These are phyloP conservation scores for Toxicodendron radicans DNA, from an alignment of 345 rosid genomes.

Conservation along the genomic window DNA sequence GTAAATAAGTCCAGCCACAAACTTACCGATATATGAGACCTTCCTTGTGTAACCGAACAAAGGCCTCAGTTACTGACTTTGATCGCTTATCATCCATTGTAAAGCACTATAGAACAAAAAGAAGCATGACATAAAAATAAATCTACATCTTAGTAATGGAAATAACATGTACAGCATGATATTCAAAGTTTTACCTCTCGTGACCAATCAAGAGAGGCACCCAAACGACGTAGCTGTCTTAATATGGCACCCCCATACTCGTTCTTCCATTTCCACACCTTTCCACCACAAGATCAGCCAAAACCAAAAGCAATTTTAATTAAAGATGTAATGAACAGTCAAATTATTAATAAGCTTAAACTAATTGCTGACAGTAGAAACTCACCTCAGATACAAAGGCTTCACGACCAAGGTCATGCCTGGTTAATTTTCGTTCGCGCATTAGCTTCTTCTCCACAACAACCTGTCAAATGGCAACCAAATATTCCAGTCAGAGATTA, in stretches of 20 bases:
- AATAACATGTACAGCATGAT: neutral
- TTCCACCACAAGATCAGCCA: conserved; percentile 23
- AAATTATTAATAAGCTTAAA: conserved; percentile 21
- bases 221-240: conserved; percentile 68
- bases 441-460: conserved; percentile 89
- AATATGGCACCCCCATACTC: conserved; percentile 77
- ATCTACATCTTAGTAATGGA: neutral
- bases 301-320: conserved; percentile 5
- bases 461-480: conserved; percentile 49
- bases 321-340: neutral
- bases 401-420: conserved; percentile 96
- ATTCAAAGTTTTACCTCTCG: conserved; percentile 65
- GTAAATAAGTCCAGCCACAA: neutral
- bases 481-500: conserved; percentile 14
- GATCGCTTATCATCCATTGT: conserved; percentile 95
- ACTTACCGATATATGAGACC: conserved; percentile 86
- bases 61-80: conserved; percentile 85
- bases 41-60: conserved; percentile 66
- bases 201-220: conserved; percentile 98
- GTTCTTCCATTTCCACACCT: conserved; percentile 97
- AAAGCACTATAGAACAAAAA: conserved; percentile 57
- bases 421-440: conserved; percentile 71
- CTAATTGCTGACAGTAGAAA: conserved; percentile 7
- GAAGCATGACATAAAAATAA: conserved; percentile 8
- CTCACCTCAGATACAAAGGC: conserved; percentile 78